A percentile compares a stretch with the other conserved stretches of the same genome.
Conservation (phyloP, 2,329 filamentous ascomycete genomes). For the Diaporthe longicolla region DNA sequence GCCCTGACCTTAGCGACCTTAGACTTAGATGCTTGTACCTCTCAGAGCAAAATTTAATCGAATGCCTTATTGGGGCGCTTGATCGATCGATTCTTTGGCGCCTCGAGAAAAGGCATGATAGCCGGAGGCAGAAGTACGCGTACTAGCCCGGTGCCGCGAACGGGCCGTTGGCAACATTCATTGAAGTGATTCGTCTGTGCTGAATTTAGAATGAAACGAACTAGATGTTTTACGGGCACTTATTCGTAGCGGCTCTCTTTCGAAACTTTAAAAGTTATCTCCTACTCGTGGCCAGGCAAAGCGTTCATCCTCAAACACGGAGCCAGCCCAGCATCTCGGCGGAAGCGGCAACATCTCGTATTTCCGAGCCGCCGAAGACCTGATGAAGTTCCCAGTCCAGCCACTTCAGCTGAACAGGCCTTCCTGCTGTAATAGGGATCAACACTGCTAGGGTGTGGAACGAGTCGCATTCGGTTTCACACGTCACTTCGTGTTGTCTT, state of each 20-base stretch:
- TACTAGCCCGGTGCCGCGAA: background rate
- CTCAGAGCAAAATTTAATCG: background rate
- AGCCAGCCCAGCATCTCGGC: background rate
- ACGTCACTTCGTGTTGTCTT: background rate
- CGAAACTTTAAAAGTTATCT: background rate
- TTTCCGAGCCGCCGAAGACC: background rate
- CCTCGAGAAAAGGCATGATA: background rate
- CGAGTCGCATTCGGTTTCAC: constrained; percentile 15
- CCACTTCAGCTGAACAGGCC: background rate
- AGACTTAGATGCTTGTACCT: background rate
- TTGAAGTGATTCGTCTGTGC: background rate
- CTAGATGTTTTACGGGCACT: background rate
- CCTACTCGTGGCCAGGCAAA: background rate
- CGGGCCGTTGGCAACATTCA: background rate
- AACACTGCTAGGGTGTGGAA: background rate
- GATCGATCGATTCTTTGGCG: too few species aligned
- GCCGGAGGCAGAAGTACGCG: background rate
- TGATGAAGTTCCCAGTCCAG: background rate
- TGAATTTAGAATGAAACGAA: constrained; percentile 27
- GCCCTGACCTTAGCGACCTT: background rate
- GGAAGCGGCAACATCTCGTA: constrained; percentile 3
- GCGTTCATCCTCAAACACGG: background rate
- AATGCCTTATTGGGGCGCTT: rapidly evolving
- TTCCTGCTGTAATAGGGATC: background rate
- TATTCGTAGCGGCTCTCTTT: background rate